Conservation (phyloP, 2,329 filamentous ascomycete species). For the Fusarium protoensiforme region DNA sequence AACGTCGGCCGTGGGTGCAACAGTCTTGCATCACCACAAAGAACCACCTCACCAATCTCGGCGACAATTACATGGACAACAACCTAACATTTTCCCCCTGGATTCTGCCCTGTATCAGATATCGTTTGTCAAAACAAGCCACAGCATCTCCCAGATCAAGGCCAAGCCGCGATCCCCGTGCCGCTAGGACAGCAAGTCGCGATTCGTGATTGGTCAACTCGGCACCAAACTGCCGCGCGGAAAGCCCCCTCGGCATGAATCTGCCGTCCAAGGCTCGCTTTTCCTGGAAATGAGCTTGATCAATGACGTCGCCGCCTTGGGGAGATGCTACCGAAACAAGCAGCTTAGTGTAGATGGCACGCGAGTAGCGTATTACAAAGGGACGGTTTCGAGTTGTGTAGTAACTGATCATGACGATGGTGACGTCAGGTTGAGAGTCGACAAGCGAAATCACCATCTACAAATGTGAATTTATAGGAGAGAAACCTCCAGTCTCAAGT, state of each 20-base stretch:
- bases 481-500: background rate
- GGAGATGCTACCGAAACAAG: background rate
- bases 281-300: conserved; percentile 7
- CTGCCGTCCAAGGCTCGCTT: conserved; percentile 26
- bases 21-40: background rate
- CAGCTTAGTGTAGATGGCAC: background rate
- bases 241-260: conserved; percentile 30
- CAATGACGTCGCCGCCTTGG: conserved; percentile 22
- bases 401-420: conserved; percentile 14
- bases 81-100: background rate
- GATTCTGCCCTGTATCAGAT: background rate
- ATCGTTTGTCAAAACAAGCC: conserved; percentile 16
- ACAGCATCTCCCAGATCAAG: conserved; percentile 10
- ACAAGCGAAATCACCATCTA: background rate
- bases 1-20: background rate
- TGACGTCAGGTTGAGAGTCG: conserved; percentile 21
- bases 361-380: background rate
- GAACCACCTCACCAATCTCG: background rate
- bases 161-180: conserved; percentile 25
- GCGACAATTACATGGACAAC: conserved; percentile 4
- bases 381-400: background rate
- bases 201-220: conserved; percentile 16
- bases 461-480: conserved; percentile 26
- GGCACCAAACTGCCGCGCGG: conserved; percentile 30
- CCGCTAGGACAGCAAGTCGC: background rate